phyloP scores from a whole-genome alignment of 2,329 filamentous ascomycete species.

The Alternaria rosae region DNA sequence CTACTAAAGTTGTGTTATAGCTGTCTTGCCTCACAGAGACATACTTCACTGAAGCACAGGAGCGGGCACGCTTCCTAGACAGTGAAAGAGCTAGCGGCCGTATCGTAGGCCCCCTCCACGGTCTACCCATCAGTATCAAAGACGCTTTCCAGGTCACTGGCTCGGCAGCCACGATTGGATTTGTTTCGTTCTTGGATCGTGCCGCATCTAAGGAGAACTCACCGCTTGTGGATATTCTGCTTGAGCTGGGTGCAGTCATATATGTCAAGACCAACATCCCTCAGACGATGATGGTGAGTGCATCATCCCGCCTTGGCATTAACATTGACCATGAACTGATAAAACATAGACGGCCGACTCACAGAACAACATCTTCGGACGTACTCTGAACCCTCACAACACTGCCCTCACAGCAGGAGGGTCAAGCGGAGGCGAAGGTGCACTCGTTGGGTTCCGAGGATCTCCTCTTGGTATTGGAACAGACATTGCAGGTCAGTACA shows the following conservation, averaged over 20 bases:
- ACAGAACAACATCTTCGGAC: constrained; percentile 69
- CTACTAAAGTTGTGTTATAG: constrained; percentile 35
- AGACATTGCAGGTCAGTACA: constrained; percentile 57
- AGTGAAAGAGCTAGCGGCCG: constrained; percentile 54
- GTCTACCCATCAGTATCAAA: constrained; percentile 69
- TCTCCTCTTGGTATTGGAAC: constrained; percentile 67
- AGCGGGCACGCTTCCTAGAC: constrained; percentile 59
- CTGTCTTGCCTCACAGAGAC: constrained; percentile 66
- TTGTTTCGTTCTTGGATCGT: constrained; percentile 65
- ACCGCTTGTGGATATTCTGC: constrained; percentile 63
- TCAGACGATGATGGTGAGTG: constrained; percentile 67
- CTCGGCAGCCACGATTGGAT: constrained; percentile 63
- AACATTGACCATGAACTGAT: constrained; percentile 21
- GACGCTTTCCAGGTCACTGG: constrained; percentile 70
- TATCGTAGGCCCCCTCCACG: constrained; percentile 69
- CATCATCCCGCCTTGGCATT: neutral
- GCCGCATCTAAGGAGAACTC: constrained; percentile 58
- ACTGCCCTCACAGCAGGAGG: constrained; percentile 66
- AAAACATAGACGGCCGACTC: constrained; percentile 59
- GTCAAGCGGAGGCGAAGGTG: constrained; percentile 69
- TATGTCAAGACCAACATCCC: constrained; percentile 74
- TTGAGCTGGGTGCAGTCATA: constrained; percentile 67
- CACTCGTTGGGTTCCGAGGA: constrained; percentile 65
- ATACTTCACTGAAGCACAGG: constrained; percentile 60
- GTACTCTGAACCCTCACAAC: constrained; percentile 67